Evolutionary conservation across 2,329 filamentous ascomycete genomes (phyloP), one percentile per base, ranked within the genome.

Genomic region (Fusarium concolor): DNA sequence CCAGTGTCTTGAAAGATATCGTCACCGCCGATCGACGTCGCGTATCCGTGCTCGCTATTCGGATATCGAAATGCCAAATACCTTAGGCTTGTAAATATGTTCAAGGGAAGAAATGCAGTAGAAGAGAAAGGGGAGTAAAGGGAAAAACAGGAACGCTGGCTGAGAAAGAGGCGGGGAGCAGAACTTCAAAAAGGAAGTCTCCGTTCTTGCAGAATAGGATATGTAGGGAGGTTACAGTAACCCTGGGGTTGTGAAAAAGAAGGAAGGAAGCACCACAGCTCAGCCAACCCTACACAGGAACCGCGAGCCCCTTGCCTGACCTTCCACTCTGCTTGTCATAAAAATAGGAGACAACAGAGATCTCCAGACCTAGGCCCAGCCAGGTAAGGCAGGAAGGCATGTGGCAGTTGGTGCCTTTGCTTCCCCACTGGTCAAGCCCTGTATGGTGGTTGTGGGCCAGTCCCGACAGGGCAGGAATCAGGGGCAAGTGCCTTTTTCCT

Each of bases 331-430:
- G 33, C 56, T 65, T 60, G 54, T 50, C 54, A 49, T 43, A 35
- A 51, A 68, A 68, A 68, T 56, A 65, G 45, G 65, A 53, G 59
- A 54, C 29, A 26, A 10, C 26, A 26, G 33, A 50, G 37, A 42
- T 41, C 18, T 29, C 26, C 24, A 61, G 53, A n/a, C 22, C 24
- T 28, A 50, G 41, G 39, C 50, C 47, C 41, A 67, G 49, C 45
- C 53, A 65, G 59, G 56, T 50, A 63, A 56, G 65, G 65, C 58
- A 67, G 45, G 58, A 68, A 64, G 39, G 35, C 58, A 68, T 67
- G 64, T 67, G 65, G 64, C 62, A 66, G 28, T 64, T 20, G 53
- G 39, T 45, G 56, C 29, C 22, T 43, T 44, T 62, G 29, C 47
- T 39, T 49, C 65, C 24, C 44, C 49, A 51, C 55, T 55, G 22